These are phyloP conservation scores for Colletotrichum abscissum DNA, from an alignment of 2,329 filamentous ascomycete genomes.

Conservation along the genomic window DNA sequence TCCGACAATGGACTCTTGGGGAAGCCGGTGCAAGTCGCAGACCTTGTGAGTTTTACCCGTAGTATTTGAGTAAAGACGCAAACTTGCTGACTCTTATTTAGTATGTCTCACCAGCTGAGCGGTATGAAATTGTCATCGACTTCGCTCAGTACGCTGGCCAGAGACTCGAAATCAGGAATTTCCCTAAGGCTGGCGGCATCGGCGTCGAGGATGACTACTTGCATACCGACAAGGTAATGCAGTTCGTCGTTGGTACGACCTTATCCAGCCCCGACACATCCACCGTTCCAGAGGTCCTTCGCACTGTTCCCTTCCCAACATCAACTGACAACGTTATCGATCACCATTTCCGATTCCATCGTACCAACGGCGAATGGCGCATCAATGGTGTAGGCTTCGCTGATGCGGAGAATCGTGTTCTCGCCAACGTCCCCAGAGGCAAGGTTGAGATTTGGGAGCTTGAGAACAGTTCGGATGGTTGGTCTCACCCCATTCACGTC, in stretches of 20 bases:
- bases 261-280: constrained; percentile 48
- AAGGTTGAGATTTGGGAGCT: constrained; percentile 61
- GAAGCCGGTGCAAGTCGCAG: constrained; percentile 53
- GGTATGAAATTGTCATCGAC: constrained; percentile 68
- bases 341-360: constrained; percentile 58
- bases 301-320: constrained; percentile 51
- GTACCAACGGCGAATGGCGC: constrained; percentile 56
- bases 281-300: constrained; percentile 46
- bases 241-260: constrained; percentile 58
- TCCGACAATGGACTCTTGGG: constrained; percentile 64
- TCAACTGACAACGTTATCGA: constrained; percentile 47
- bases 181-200: constrained; percentile 39
- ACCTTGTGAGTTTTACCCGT: constrained; percentile 40
- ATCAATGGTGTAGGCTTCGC: constrained; percentile 61
- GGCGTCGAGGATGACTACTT: constrained; percentile 60
- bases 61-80: constrained; percentile 16
- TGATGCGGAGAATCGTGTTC: constrained; percentile 57
- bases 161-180: constrained; percentile 57
- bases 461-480: constrained; percentile 60
- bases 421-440: constrained; percentile 58
- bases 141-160: constrained; percentile 60
- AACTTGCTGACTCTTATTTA: constrained; percentile 27
- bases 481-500: constrained; percentile 66
- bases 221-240: constrained; percentile 63
- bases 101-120: constrained; percentile 64